Percentiles rank a stretch among this genome's conserved stretches.
phyloP scores from a whole-genome alignment of 2,329 filamentous ascomycete species.

The Botrytis byssoidea region DNA sequence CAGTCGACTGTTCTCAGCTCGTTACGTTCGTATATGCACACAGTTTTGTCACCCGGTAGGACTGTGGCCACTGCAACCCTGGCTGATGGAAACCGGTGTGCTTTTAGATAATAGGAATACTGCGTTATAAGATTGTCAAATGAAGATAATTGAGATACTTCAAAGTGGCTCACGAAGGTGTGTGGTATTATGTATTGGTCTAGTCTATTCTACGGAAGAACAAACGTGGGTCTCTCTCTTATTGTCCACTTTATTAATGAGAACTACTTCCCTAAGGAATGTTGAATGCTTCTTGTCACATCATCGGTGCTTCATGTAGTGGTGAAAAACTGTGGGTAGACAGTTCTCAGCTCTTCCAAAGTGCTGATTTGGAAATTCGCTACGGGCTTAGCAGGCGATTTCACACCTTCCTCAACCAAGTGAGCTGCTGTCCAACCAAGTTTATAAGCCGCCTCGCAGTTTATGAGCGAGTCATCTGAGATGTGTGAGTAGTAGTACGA shows the following conservation, averaged over 20 bases:
- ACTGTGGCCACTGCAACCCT: slow-evolving; percentile 87
- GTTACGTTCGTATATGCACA: neutral
- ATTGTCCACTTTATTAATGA: neutral
- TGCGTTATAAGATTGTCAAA: neutral
- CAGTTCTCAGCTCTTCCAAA: slow-evolving; percentile 69
- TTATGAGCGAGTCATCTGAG: slow-evolving; percentile 80
- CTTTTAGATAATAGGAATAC: slow-evolving; percentile 50
- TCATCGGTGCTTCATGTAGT: slow-evolving; percentile 24
- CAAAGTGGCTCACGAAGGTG: neutral
- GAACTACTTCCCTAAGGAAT: neutral
- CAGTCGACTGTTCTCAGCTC: neutral
- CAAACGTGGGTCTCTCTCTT: neutral
- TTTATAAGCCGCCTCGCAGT: slow-evolving; percentile 72
- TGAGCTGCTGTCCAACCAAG: slow-evolving; percentile 87
- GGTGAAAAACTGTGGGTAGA: slow-evolving; percentile 88
- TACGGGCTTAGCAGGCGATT: slow-evolving; percentile 60
- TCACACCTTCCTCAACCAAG: slow-evolving; percentile 74
- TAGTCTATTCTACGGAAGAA: slow-evolving; percentile 12
- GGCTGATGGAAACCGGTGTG: slow-evolving; percentile 81
- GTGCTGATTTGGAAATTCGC: slow-evolving; percentile 73
- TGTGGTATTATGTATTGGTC: neutral
- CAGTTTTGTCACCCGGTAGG: slow-evolving; percentile 52
- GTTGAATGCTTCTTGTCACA: slow-evolving; percentile 1
- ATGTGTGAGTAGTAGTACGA: slow-evolving; percentile 14
- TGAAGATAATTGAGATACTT: neutral